Evolutionary conservation across 345 rosid genomes (phyloP), one percentile per base, ranked within the genome.

Genomic region (Sapria himalayana): DNA sequence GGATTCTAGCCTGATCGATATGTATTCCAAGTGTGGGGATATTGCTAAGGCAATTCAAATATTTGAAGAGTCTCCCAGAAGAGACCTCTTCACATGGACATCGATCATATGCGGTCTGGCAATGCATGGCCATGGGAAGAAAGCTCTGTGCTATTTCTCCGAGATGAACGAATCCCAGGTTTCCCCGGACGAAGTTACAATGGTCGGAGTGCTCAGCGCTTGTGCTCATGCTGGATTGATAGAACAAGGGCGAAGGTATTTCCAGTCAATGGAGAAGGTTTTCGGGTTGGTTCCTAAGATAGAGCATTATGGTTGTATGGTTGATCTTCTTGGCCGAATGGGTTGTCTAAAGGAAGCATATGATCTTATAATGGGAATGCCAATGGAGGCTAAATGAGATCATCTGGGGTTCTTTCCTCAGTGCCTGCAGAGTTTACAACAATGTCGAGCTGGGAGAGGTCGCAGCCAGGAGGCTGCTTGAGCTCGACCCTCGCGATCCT

Each of bases 241-340:
- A 1, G 65, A 67, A 43, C 64, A 81, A 45, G 89, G 84, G 9
- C 56, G 63, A 19, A 56, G 33, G 3, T 45, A 62, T 22, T 71
- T 76, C 47, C 50, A 66, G 50, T 66, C 61, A 18, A 76, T 81
- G 80, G 59, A 55, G 37, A 57, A 49, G 39, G 61, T 51, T 15
- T 59, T 22, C 13, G 78, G 76, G 25, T 32, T 76, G 21, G 74
- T 67, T 23, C 89, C 81, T 17, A 72, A 73, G 48, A 49, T 81
- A 2, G 89, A 74, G 55, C 93, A 81, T 46, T 77, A 67, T 20
- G 72, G 85, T 5, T 77, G 81, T 45, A 67, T 77, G 85, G 76
- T 74, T 54, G 89, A 81, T 58, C 55, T 81, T 22, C 47, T 77
- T 34, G 78, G 81, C 12, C 76, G 81, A 1, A 70, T 73, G 0